These are phyloP conservation scores for Beauveria sp. DNA, from an alignment of 2,329 filamentous ascomycete species.

Conservation along the genomic window DNA sequence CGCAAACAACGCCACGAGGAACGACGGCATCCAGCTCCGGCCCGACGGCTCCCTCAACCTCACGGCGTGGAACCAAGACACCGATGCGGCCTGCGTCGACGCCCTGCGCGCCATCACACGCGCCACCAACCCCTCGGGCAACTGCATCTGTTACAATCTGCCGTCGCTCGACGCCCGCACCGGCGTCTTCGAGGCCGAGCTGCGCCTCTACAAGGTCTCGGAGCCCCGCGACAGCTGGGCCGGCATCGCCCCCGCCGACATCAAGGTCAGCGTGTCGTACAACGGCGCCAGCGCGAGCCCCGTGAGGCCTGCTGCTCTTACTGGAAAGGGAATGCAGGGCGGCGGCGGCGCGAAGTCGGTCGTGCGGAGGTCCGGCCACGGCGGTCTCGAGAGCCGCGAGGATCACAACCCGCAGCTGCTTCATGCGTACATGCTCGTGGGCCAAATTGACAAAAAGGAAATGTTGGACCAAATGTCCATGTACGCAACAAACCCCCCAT, in stretches of 20 bases:
- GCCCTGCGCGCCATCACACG: slow-evolving; percentile 47
- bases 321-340: slow-evolving; percentile 19
- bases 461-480: slow-evolving; percentile 50
- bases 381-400: slow-evolving; percentile 1
- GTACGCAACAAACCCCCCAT: slow-evolving; percentile 35
- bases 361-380: not conserved
- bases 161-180: slow-evolving; percentile 59
- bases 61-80: slow-evolving; percentile 48
- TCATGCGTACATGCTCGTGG: slow-evolving; percentile 61
- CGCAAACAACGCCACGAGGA: not conserved
- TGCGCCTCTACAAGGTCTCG: slow-evolving; percentile 65
- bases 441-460: slow-evolving; percentile 53
- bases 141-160: slow-evolving; percentile 77
- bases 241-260: slow-evolving; percentile 42
- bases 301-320: slow-evolving; percentile 19
- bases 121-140: slow-evolving; percentile 65
- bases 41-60: slow-evolving; percentile 42
- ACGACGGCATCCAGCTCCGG: slow-evolving; percentile 27
- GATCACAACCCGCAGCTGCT: slow-evolving; percentile 34
- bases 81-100: slow-evolving; percentile 49
- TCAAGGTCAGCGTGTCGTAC: slow-evolving; percentile 49
- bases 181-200: slow-evolving; percentile 68
- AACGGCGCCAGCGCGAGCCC: slow-evolving; percentile 37
- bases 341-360: not conserved
- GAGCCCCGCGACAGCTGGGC: slow-evolving; percentile 46